Evolutionary conservation across 108 stramenopile genomes (phyloP).

Genomic region (Poteriospumella lacustris): DNA sequence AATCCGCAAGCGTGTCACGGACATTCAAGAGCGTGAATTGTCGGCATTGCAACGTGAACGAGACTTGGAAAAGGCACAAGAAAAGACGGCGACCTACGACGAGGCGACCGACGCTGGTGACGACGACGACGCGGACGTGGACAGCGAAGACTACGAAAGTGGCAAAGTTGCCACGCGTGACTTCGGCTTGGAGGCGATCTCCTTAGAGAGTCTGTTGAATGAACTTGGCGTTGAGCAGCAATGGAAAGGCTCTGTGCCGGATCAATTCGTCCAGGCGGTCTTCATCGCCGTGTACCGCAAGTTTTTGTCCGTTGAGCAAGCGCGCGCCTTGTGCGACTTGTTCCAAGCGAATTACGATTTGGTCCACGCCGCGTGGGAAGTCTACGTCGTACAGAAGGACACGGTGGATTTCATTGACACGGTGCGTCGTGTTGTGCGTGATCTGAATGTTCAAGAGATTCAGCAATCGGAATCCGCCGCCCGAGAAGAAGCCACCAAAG

Average conservation of each 20-base stretch:
- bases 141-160: conserved; percentile 21
- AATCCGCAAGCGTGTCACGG: conserved; percentile 4
- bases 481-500: not conserved
- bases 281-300: not conserved
- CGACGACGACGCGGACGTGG: not conserved
- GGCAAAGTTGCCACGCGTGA: not conserved
- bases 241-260: conserved; percentile 8
- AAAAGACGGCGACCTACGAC: not conserved
- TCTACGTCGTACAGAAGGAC: conserved; percentile 14
- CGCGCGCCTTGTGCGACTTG: conserved; percentile 18
- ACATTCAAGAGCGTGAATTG: not conserved
- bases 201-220: not conserved
- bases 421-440: conserved; percentile 12
- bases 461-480: not conserved
- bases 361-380: conserved; percentile 25
- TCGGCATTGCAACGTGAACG: not conserved
- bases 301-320: not conserved
- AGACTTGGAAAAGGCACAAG: not conserved
- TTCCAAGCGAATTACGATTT: conserved; percentile 26
- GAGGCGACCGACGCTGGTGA: not conserved
- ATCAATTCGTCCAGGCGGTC: not conserved
- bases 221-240: not conserved
- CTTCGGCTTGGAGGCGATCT: conserved; percentile 1
- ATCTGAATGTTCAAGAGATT: conserved; percentile 15
- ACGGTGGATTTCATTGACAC: conserved; percentile 18